Conservation (phyloP, 2,329 filamentous ascomycete genomes). For the Hypoxylon sp. region DNA sequence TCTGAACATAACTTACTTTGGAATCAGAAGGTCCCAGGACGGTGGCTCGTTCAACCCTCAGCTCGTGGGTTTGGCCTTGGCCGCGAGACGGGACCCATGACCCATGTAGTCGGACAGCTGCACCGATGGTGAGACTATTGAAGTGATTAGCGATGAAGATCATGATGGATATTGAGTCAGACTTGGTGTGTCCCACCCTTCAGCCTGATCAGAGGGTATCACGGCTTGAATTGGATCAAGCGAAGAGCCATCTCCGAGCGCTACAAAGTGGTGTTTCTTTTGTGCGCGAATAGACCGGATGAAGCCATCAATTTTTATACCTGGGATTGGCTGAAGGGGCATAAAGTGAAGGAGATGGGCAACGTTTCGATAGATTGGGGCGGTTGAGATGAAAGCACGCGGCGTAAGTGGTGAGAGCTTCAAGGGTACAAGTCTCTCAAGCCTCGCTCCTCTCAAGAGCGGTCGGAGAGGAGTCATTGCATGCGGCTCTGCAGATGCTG, state of each 20-base stretch:
- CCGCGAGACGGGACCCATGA: constrained; percentile 79
- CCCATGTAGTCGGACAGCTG: constrained; percentile 82
- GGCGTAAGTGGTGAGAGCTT: constrained; percentile 30
- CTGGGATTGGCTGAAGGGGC: constrained; percentile 57
- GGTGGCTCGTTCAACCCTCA: constrained; percentile 77
- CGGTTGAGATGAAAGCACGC: constrained; percentile 47
- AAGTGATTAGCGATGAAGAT: constrained; percentile 48
- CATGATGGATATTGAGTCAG: constrained; percentile 22
- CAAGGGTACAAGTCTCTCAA: constrained; percentile 29
- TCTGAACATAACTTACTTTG: too few relatives aligned
- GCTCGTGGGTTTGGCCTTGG: constrained; percentile 79
- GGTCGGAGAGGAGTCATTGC: constrained; percentile 43
- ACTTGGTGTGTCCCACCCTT: constrained; percentile 69
- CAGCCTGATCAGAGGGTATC: constrained; percentile 75
- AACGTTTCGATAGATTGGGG: constrained; percentile 61
- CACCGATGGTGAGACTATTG: constrained; percentile 80
- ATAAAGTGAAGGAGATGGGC: constrained; percentile 68
- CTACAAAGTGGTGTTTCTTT: constrained; percentile 84
- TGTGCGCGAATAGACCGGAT: constrained; percentile 87
- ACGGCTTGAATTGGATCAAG: constrained; percentile 83
- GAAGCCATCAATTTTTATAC: constrained; percentile 78
- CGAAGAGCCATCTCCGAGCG: constrained; percentile 88
- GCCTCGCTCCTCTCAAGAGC: constrained; percentile 42
- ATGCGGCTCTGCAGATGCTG: constrained; percentile 22
- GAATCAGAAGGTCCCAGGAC: constrained; percentile 83